These are phyloP conservation scores for Aspergillus sp. DNA, from an alignment of 2,329 filamentous ascomycete species.

Conservation along the genomic window DNA sequence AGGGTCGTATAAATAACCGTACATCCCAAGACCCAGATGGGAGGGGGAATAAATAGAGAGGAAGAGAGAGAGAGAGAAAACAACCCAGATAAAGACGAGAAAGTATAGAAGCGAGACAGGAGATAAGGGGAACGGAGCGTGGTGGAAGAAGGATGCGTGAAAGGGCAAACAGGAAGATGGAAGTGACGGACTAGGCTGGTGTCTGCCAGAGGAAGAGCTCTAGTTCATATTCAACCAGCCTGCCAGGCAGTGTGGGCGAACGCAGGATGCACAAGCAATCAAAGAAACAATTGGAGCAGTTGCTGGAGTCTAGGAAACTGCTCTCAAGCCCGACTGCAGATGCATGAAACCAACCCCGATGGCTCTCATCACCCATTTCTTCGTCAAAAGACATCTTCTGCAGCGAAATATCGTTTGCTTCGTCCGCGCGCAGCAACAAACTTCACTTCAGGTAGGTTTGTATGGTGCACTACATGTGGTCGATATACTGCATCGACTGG, in stretches of 20 bases:
- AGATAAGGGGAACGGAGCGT: too few relatives aligned
- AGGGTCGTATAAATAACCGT: constrained; percentile 19
- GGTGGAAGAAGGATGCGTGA: not conserved
- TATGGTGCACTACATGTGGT: constrained; percentile 92
- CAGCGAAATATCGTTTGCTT: constrained; percentile 71
- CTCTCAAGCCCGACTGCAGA: not conserved
- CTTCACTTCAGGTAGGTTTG: constrained; percentile 68
- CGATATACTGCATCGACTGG: constrained; percentile 87
- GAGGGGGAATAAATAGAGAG: not conserved
- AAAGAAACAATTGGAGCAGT: not conserved
- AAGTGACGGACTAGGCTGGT: not conserved
- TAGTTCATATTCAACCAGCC: not conserved
- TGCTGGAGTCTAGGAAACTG: not conserved
- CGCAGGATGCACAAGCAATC: not conserved
- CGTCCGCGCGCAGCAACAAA: constrained; percentile 66
- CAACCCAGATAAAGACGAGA: not conserved
- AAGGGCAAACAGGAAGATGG: not conserved
- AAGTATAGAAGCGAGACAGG: too few relatives aligned
- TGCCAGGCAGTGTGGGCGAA: not conserved
- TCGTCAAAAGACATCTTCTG: constrained; percentile 52
- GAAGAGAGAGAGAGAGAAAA: not conserved
- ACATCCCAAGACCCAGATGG: constrained; percentile 15
- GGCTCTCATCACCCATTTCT: not conserved
- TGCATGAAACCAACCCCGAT: not conserved
- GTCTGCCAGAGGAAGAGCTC: not conserved